Conservation (phyloP, 495 filamentous ascomycete genomes). For the Achaetomiella virescens region DNA sequence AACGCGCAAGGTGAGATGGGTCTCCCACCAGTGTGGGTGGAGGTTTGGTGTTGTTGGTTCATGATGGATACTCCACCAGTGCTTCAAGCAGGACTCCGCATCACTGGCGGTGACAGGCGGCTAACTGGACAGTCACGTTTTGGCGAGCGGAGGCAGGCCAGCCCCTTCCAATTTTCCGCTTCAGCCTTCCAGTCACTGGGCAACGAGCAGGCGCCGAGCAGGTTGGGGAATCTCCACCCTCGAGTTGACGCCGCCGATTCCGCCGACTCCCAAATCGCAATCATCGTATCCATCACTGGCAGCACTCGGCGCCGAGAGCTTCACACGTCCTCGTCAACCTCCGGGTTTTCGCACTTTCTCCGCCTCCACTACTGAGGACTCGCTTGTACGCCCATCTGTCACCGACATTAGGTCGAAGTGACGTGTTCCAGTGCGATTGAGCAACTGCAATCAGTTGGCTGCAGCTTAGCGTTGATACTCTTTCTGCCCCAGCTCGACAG, state of each 20-base stretch:
- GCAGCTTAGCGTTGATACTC: background rate
- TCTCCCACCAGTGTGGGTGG: conserved; percentile 3
- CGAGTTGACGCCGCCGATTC: background rate
- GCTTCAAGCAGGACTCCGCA: too few species aligned
- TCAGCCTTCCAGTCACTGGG: conserved; percentile 22
- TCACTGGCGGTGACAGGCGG: conserved; percentile 19
- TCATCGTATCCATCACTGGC: background rate
- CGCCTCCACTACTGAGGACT: background rate
- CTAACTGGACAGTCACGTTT: conserved; percentile 11
- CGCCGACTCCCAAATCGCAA: conserved; percentile 1
- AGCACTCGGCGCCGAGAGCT: conserved; percentile 5
- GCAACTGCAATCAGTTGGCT: background rate
- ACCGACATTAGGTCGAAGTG: conserved; percentile 2
- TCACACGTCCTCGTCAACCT: background rate
- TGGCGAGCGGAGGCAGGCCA: conserved; percentile 22
- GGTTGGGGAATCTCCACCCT: background rate
- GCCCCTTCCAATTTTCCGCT: conserved; percentile 23
- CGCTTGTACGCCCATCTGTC: background rate
- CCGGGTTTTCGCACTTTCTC: background rate
- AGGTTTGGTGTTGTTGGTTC: too few species aligned
- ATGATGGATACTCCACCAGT: too few species aligned
- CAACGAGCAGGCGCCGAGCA: conserved; percentile 19
- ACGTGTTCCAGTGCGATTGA: conserved; percentile 15
- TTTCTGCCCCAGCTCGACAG: background rate
- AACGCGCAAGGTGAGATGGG: too few species aligned